Conservation (phyloP, 257 asterid genomes). For the Capsicum chinense region DNA sequence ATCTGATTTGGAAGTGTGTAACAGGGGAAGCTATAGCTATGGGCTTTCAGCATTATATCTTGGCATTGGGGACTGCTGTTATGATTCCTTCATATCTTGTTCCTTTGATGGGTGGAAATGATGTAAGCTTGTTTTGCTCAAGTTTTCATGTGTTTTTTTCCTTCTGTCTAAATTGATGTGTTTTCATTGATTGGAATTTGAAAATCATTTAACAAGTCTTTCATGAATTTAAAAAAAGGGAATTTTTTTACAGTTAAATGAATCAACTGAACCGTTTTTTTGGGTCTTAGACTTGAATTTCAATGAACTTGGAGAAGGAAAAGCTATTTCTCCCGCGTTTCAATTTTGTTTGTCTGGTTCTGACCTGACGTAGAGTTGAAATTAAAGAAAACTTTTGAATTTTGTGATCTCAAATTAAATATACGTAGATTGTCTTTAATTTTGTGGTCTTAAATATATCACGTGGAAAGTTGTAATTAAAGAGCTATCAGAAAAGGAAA, state of each 20-base stretch:
- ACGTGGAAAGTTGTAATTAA: not conserved
- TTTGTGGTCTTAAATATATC: not conserved
- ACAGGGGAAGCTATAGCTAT: conserved; percentile 85
- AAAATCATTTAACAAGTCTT: not conserved
- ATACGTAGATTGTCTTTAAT: too few relatives aligned
- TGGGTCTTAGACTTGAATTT: not conserved
- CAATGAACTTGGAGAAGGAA: not conserved
- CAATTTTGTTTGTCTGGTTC: not conserved
- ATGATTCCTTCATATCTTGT: conserved; percentile 96
- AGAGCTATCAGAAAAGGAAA: too few relatives aligned
- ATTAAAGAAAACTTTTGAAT: not conserved
- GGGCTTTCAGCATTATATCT: conserved; percentile 93
- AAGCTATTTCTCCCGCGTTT: not conserved
- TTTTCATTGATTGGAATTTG: not conserved
- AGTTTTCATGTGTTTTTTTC: not conserved
- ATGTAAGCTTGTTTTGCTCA: conserved; percentile 53
- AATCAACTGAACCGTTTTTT: not conserved
- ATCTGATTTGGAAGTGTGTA: conserved; percentile 29
- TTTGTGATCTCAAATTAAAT: not conserved
- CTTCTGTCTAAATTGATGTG: not conserved
- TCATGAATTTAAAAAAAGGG: not conserved
- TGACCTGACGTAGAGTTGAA: not conserved
- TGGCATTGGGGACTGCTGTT: conserved; percentile 92
- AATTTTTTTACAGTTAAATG: not conserved
- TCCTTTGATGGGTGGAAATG: conserved; percentile 93